phyloP scores from a whole-genome alignment of 2,329 filamentous ascomycete species.

The Talaromyces sp. region DNA sequence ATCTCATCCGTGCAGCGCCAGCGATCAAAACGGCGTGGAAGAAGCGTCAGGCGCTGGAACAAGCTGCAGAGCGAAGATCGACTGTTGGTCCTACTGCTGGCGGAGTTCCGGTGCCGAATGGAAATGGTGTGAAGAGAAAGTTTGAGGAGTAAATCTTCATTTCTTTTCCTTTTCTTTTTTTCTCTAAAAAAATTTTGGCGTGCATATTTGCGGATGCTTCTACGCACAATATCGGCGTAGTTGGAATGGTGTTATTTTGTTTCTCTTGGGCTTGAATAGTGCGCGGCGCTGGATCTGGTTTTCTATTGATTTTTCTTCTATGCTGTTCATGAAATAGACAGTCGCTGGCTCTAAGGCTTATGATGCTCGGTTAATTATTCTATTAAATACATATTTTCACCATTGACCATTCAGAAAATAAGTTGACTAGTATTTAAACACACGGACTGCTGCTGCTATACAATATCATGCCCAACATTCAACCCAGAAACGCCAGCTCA shows the following conservation, averaged over 20 bases:
- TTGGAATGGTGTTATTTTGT: not conserved
- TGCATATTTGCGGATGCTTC: not conserved
- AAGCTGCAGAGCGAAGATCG: constrained; percentile 1
- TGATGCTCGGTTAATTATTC: not conserved
- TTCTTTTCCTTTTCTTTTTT: constrained; percentile 2
- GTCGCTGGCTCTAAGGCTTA: not conserved
- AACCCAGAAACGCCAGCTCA: not conserved
- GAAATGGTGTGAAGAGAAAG: constrained; percentile 36
- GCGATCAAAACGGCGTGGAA: constrained; percentile 81
- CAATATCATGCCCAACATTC: not conserved
- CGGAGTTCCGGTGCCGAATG: constrained; percentile 14
- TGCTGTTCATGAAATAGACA: not conserved
- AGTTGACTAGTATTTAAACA: not conserved
- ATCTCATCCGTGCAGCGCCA: constrained; percentile 65
- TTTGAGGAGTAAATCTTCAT: constrained; percentile 29
- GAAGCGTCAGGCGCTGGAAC: constrained; percentile 44
- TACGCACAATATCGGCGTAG: not conserved
- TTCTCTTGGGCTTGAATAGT: not conserved
- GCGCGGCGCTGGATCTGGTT: not conserved
- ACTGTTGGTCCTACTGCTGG: constrained; percentile 21
- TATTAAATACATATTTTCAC: not conserved
- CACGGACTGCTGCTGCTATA: not conserved
- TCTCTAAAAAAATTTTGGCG: not conserved
- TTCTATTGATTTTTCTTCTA: not conserved
- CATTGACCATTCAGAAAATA: not conserved